These are phyloP conservation scores for Ganoderma leucocontextum DNA, from an alignment of 1,284 basidiomycete species.

Conservation along the genomic window DNA sequence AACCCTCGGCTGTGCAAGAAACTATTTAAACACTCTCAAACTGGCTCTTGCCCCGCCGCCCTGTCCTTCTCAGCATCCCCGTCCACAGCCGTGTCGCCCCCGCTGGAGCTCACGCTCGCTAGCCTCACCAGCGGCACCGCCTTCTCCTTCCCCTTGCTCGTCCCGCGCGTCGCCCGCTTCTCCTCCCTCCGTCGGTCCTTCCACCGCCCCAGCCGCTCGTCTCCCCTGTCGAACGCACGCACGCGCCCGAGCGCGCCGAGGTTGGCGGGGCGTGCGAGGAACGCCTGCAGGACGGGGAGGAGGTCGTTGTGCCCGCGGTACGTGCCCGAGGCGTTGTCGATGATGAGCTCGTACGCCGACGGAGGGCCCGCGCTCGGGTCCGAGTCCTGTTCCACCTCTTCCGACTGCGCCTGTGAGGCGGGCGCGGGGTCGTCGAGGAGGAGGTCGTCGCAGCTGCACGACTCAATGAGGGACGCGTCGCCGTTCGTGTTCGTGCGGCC, in stretches of 20 bases:
- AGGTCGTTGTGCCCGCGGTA: slow-evolving; percentile 54
- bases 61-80: slow-evolving; percentile 25
- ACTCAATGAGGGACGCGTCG: neutral
- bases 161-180: slow-evolving; percentile 32
- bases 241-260: slow-evolving; percentile 45
- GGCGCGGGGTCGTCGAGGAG: slow-evolving; percentile 9
- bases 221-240: slow-evolving; percentile 42
- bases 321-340: slow-evolving; percentile 60
- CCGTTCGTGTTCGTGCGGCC: neutral
- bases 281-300: slow-evolving; percentile 48
- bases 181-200: slow-evolving; percentile 42
- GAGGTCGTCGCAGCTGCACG: slow-evolving; percentile 4
- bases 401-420: neutral
- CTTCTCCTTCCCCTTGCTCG: slow-evolving; percentile 28
- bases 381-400: slow-evolving; percentile 28
- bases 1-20: too few species aligned
- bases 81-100: slow-evolving; percentile 10
- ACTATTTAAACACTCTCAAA: too few species aligned
- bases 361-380: slow-evolving; percentile 37
- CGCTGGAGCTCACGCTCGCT: slow-evolving; percentile 28
- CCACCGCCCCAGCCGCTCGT: slow-evolving; percentile 40
- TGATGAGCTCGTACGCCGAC: slow-evolving; percentile 54
- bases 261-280: slow-evolving; percentile 42
- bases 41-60: slow-evolving; percentile 6
- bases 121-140: slow-evolving; percentile 17